These are phyloP conservation scores for Lepidium africanum DNA, from an alignment of 345 rosid species.

Conservation along the genomic window DNA sequence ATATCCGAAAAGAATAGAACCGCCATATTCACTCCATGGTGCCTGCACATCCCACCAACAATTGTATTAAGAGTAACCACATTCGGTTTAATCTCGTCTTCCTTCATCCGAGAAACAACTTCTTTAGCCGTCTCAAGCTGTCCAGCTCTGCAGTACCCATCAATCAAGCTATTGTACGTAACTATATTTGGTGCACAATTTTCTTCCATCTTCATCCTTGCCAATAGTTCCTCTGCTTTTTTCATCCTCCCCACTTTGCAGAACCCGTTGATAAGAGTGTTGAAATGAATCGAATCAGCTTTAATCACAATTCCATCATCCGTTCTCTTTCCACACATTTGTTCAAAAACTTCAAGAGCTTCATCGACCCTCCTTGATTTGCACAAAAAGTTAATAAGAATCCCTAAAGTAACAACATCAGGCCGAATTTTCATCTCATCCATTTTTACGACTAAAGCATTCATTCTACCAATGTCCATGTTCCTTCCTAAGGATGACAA, in stretches of 20 bases:
- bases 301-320: conserved; percentile 35
- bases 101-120: conserved; percentile 54
- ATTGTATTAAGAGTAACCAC: conserved; percentile 51
- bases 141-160: conserved; percentile 63
- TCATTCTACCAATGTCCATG: conserved; percentile 45
- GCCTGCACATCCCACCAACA: conserved; percentile 65
- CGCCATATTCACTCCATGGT: conserved; percentile 50
- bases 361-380: conserved; percentile 53
- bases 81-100: conserved; percentile 41
- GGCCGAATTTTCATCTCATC: conserved; percentile 44
- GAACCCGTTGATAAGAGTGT: conserved; percentile 64
- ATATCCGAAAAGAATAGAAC: conserved; percentile 42
- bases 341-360: conserved; percentile 51
- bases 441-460: conserved; percentile 46
- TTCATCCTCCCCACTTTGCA: conserved; percentile 74
- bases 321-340: conserved; percentile 31
- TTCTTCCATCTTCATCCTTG: conserved; percentile 41
- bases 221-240: conserved; percentile 53
- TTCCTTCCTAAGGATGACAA: conserved; percentile 48
- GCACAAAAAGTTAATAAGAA: conserved; percentile 53
- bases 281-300: conserved; percentile 58
- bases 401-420: conserved; percentile 53
- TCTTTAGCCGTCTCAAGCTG: conserved; percentile 48
- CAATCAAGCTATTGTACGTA: conserved; percentile 67
- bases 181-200: conserved; percentile 38